Evolutionary conservation across 176 grass and related monocot genomes (phyloP).

Genomic region (Oryza glumipatula): DNA sequence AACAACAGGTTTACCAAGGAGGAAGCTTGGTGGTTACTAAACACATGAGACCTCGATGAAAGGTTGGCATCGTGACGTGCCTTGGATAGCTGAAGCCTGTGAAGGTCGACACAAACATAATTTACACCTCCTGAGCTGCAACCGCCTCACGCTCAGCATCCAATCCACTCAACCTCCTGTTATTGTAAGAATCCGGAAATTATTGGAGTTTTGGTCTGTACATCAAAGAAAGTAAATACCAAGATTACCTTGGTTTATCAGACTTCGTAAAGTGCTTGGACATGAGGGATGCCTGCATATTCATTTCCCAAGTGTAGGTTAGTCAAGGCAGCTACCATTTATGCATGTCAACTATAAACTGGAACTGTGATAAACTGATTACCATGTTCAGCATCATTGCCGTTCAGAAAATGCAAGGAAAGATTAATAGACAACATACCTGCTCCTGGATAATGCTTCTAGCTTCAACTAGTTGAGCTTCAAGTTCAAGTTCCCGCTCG

Average conservation of each 20-base stretch:
- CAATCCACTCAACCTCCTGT: conserved; percentile 56
- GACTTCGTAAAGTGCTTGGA: conserved; percentile 88
- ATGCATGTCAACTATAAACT: conserved; percentile 4
- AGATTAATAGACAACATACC: conserved; percentile 44
- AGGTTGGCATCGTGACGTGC: background rate
- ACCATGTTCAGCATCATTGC: conserved; percentile 12
- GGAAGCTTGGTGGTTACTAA: conserved; percentile 8
- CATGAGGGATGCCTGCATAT: conserved; percentile 94
- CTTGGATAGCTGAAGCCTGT: conserved; percentile 19
- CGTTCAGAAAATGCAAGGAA: background rate
- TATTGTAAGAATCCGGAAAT: background rate
- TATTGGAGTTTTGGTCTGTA: background rate
- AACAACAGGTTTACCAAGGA: conserved; percentile 24
- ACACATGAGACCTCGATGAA: conserved; percentile 23
- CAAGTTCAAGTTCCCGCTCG: conserved; percentile 95
- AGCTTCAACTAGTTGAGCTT: conserved; percentile 99
- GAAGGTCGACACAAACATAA: conserved; percentile 4
- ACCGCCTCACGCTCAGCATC: conserved; percentile 41
- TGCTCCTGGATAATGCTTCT: conserved; percentile 99
- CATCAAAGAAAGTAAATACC: conserved; percentile 6
- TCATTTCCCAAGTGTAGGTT: conserved; percentile 38
- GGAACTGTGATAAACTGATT: background rate
- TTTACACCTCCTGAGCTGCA: conserved; percentile 26
- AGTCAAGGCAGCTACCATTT: background rate
- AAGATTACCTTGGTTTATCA: conserved; percentile 86